phyloP scores from a whole-genome alignment of 2,329 filamentous ascomycete genomes.

The Colletotrichum musicola region DNA sequence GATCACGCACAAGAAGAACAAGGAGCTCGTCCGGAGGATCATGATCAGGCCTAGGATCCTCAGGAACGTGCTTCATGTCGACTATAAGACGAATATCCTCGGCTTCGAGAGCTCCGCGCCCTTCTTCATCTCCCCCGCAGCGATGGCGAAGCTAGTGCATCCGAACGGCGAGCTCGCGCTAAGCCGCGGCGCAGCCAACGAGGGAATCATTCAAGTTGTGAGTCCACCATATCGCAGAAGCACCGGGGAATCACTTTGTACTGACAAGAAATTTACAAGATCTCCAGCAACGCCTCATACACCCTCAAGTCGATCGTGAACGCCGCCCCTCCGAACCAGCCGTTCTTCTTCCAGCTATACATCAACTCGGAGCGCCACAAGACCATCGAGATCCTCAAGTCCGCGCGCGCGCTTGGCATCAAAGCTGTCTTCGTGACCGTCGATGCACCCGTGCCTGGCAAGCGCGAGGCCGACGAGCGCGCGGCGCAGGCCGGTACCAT shows the following conservation, averaged over 20 bases:
- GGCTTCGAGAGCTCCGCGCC: slow-evolving; percentile 66
- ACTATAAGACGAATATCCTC: slow-evolving; percentile 65
- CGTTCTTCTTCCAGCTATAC: slow-evolving; percentile 73
- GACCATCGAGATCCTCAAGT: slow-evolving; percentile 60
- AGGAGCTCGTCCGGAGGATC: slow-evolving; percentile 72
- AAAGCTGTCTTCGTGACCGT: slow-evolving; percentile 70
- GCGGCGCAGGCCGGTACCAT: slow-evolving; percentile 59
- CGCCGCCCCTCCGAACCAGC: slow-evolving; percentile 49
- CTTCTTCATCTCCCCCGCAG: slow-evolving; percentile 73
- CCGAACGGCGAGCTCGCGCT: slow-evolving; percentile 65
- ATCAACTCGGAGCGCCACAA: slow-evolving; percentile 67
- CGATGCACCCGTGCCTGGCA: slow-evolving; percentile 68
- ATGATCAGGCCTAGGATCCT: slow-evolving; percentile 83
- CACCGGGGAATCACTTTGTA: not conserved
- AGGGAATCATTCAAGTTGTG: slow-evolving; percentile 63
- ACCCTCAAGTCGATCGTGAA: slow-evolving; percentile 57
- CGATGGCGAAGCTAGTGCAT: slow-evolving; percentile 73
- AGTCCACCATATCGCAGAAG: slow-evolving; percentile 12
- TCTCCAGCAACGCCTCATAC: slow-evolving; percentile 65
- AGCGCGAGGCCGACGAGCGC: slow-evolving; percentile 62
- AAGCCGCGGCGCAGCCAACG: slow-evolving; percentile 51
- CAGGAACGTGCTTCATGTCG: slow-evolving; percentile 77
- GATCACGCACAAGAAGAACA: slow-evolving; percentile 78
- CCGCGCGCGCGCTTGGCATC: slow-evolving; percentile 59
- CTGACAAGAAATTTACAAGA: slow-evolving; percentile 41